phyloP scores from a whole-genome alignment of 2,329 filamentous ascomycete genomes.

The Phaeomoniella chlamydospora region DNA sequence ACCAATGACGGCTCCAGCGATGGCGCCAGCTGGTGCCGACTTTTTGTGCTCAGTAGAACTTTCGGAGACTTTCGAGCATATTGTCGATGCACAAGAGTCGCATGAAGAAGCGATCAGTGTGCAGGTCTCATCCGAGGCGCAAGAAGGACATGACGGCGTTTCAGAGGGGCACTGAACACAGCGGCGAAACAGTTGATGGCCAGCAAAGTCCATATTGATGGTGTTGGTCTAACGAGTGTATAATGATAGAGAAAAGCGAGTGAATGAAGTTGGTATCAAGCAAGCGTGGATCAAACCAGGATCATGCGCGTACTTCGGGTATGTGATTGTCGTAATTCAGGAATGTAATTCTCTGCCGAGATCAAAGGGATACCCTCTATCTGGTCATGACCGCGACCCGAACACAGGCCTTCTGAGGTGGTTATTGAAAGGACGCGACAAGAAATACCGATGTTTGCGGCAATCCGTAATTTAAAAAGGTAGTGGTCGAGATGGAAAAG shows the following conservation, averaged over 20 bases:
- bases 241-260: not conserved
- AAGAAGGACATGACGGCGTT: constrained; percentile 46
- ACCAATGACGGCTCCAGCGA: constrained; percentile 82
- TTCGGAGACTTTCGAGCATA: constrained; percentile 34
- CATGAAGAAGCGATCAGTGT: constrained; percentile 45
- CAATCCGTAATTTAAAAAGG: too few species aligned
- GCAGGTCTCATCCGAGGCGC: constrained; percentile 40
- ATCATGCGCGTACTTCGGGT: too few species aligned
- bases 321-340: too few species aligned
- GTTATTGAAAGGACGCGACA: too few species aligned
- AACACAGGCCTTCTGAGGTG: too few species aligned
- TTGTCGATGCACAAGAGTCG: constrained; percentile 41
- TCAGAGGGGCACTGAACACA: constrained; percentile 42
- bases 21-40: constrained; percentile 48
- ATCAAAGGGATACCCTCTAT: too few species aligned
- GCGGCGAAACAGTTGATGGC: constrained; percentile 35
- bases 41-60: constrained; percentile 16
- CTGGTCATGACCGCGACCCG: too few species aligned
- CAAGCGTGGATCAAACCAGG: not conserved
- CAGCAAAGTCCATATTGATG: constrained; percentile 2
- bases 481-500: too few species aligned
- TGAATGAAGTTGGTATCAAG: not conserved
- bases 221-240: not conserved
- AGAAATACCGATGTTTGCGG: too few species aligned
- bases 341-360: too few species aligned